Evolutionary conservation across 2,329 filamentous ascomycete species (phyloP).

Genomic region (Endocalyx cinctus): DNA sequence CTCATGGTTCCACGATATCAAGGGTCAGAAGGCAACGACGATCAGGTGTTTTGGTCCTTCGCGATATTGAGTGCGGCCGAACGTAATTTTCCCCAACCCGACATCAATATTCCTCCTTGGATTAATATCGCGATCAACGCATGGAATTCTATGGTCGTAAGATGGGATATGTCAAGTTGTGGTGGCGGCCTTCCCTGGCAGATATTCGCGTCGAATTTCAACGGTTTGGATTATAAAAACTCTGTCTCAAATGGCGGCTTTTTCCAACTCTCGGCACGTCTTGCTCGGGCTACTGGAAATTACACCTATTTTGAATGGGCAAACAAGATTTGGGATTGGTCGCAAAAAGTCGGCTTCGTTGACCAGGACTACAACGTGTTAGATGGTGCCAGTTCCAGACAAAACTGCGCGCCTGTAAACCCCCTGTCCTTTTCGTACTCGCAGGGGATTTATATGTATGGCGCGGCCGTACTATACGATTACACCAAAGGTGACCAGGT

Average conservation of each 20-base stretch:
- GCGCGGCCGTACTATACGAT: conserved; percentile 60
- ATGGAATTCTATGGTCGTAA: conserved; percentile 64
- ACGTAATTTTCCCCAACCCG: conserved; percentile 59
- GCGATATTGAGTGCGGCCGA: conserved; percentile 65
- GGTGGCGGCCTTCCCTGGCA: conserved; percentile 76
- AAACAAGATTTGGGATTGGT: conserved; percentile 63
- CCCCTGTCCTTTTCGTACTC: conserved; percentile 61
- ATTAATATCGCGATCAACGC: conserved; percentile 64
- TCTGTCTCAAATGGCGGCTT: conserved; percentile 76
- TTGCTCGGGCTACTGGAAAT: conserved; percentile 66
- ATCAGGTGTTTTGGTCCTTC: conserved; percentile 71
- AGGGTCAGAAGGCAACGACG: conserved; percentile 67
- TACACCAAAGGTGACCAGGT: conserved; percentile 43
- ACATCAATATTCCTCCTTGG: conserved; percentile 55
- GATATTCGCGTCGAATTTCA: conserved; percentile 68
- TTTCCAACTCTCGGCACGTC: conserved; percentile 73
- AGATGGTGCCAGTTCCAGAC: conserved; percentile 54
- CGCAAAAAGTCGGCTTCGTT: conserved; percentile 51
- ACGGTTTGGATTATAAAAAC: conserved; percentile 81
- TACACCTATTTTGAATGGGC: conserved; percentile 65
- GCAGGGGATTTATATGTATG: conserved; percentile 61
- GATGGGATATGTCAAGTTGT: conserved; percentile 67
- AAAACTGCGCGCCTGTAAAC: conserved; percentile 51
- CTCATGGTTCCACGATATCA: conserved; percentile 54
- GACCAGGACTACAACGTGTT: conserved; percentile 50